These are phyloP conservation scores for Penicillium cataractarum DNA, from an alignment of 495 filamentous ascomycete species.

Conservation along the genomic window DNA sequence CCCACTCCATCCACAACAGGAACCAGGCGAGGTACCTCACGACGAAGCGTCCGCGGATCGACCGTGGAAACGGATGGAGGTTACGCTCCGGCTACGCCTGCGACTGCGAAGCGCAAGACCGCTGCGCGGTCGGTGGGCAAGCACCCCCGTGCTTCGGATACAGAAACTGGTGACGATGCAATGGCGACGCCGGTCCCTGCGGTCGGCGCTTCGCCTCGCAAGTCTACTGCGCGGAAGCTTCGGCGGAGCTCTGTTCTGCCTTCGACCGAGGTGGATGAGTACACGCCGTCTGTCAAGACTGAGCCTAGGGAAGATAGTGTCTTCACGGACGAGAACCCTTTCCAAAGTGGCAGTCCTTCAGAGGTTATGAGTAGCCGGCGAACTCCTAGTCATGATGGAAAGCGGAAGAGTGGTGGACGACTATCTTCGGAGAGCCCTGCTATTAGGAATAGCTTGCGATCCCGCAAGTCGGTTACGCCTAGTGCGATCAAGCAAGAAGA, in stretches of 20 bases:
- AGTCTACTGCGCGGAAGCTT: constrained; percentile 52
- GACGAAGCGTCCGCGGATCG: constrained; percentile 42
- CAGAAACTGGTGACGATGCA: constrained; percentile 47
- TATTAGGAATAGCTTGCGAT: constrained; percentile 40
- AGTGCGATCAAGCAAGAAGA: constrained; percentile 42
- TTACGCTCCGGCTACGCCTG: constrained; percentile 36
- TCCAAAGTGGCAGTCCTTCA: constrained; percentile 81
- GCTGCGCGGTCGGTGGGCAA: constrained; percentile 51
- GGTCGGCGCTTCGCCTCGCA: constrained; percentile 35
- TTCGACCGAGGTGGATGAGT: constrained; percentile 42
- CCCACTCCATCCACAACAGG: constrained; percentile 50
- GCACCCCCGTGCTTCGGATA: constrained; percentile 56
- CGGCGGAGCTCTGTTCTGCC: constrained; percentile 61
- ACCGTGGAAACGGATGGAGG: constrained; percentile 43
- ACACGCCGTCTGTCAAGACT: constrained; percentile 40
- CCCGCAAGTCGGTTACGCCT: constrained; percentile 40
- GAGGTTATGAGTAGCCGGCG: constrained; percentile 34
- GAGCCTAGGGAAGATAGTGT: constrained; percentile 54
- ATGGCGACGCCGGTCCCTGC: constrained; percentile 39
- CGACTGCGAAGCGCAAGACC: constrained; percentile 35
- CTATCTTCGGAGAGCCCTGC: constrained; percentile 40
- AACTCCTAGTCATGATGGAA: constrained; percentile 46
- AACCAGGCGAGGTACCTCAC: constrained; percentile 43
- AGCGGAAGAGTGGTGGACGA: constrained; percentile 52
- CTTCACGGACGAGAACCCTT: constrained; percentile 90